Evolutionary conservation across 2,329 filamentous ascomycete species (phyloP).

Genomic region (Verticillium nonalfalfae): DNA sequence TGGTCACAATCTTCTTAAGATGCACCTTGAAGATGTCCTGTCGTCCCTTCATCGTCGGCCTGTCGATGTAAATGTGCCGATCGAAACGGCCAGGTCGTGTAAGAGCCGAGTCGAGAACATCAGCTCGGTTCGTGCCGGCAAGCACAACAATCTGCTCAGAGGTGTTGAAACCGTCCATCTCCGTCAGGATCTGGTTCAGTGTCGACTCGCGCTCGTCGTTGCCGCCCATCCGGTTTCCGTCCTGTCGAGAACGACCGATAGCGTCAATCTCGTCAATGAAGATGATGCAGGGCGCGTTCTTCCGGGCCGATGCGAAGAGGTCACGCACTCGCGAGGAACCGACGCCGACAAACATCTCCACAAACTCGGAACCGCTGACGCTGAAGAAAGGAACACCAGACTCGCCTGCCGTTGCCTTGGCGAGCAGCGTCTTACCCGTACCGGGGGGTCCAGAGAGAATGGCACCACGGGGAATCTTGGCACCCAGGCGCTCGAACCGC

Average conservation of each 20-base stretch:
- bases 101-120: slow-evolving; percentile 89
- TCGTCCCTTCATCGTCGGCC: slow-evolving; percentile 92
- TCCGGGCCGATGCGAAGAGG: slow-evolving; percentile 87
- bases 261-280: slow-evolving; percentile 99
- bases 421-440: slow-evolving; percentile 95
- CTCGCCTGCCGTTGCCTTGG: slow-evolving; percentile 95
- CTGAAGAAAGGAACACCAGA: slow-evolving; percentile 97
- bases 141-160: slow-evolving; percentile 93
- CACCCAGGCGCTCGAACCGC: slow-evolving; percentile 86
- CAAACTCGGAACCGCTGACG: slow-evolving; percentile 96
- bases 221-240: slow-evolving; percentile 65
- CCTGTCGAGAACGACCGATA: slow-evolving; percentile 84
- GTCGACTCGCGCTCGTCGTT: slow-evolving; percentile 97
- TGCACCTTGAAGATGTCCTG: slow-evolving; percentile 96
- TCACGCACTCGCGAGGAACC: slow-evolving; percentile 93
- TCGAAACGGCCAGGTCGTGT: slow-evolving; percentile 94
- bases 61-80: slow-evolving; percentile 90
- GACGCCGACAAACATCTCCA: slow-evolving; percentile 99
- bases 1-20: slow-evolving; percentile 87
- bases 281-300: slow-evolving; percentile 96
- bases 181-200: slow-evolving; percentile 95
- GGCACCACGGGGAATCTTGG: slow-evolving; percentile 94
- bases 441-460: slow-evolving; percentile 98
- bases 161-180: slow-evolving; percentile 99
- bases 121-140: slow-evolving; percentile 91